Evolutionary conservation across 495 filamentous ascomycete genomes (phyloP).

Genomic region (Penicillium odoratum): DNA sequence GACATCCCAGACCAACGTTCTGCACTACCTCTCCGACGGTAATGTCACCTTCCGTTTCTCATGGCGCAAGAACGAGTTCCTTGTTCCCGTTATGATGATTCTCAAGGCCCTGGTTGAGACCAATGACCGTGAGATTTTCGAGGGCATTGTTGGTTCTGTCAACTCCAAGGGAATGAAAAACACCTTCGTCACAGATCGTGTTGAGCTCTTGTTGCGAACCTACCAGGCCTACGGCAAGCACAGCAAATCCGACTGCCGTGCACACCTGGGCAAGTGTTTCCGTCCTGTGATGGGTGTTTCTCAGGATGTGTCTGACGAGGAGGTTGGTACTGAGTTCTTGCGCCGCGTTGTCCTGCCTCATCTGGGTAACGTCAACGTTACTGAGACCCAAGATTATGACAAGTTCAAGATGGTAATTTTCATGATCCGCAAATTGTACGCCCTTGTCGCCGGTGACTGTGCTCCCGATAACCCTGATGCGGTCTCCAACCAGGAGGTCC

Average conservation of each 20-base stretch:
- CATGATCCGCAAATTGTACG: constrained; percentile 94
- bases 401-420: constrained; percentile 95
- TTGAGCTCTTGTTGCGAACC: constrained; percentile 86
- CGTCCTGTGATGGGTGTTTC: constrained; percentile 78
- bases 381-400: constrained; percentile 76
- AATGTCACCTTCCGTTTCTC: constrained; percentile 97
- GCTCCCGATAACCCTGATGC: constrained; percentile 93
- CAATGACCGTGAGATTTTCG: constrained; percentile 94
- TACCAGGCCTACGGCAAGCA: constrained; percentile 88
- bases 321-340: constrained; percentile 86
- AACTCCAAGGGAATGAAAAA: constrained; percentile 76
- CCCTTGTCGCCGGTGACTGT: constrained; percentile 88
- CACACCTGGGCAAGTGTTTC: constrained; percentile 88
- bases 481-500: constrained; percentile 88
- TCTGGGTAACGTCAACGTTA: constrained; percentile 78
- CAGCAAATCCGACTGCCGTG: constrained; percentile 70
- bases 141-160: constrained; percentile 74
- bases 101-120: constrained; percentile 94
- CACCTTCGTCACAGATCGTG: constrained; percentile 91
- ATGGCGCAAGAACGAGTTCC: constrained; percentile 95
- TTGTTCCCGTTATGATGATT: constrained; percentile 94
- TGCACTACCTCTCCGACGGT: constrained; percentile 93
- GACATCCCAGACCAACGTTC: constrained; percentile 94
- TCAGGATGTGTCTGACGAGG: constrained; percentile 78
- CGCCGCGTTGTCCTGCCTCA: constrained; percentile 88